phyloP scores from a whole-genome alignment of 176 grass and related monocot species.

The Themeda triandra region DNA sequence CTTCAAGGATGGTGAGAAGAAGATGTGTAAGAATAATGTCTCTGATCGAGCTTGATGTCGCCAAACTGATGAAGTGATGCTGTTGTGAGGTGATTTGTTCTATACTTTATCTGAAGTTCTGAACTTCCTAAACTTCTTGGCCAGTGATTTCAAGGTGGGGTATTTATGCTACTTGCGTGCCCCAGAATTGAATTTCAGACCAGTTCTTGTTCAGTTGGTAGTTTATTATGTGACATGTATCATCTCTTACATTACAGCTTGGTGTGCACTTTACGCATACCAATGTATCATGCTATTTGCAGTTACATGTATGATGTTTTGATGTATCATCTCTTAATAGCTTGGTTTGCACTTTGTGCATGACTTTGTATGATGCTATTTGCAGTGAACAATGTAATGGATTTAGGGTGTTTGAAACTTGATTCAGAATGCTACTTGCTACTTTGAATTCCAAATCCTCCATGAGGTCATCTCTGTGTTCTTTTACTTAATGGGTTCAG shows the following conservation, averaged over 20 bases:
- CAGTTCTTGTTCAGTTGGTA: background rate
- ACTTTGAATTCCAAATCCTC: background rate
- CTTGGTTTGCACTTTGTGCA: background rate
- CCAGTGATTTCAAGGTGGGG: background rate
- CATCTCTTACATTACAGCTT: background rate
- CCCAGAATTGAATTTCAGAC: background rate
- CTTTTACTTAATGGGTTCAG: background rate
- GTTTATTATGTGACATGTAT: slow-evolving; percentile 7
- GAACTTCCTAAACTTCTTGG: background rate
- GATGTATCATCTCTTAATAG: background rate
- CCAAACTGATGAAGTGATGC: background rate
- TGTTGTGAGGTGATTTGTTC: slow-evolving; percentile 16
- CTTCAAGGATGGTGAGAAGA: background rate
- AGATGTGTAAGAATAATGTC: background rate
- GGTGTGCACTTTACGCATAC: slow-evolving; percentile 3
- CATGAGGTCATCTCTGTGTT: background rate
- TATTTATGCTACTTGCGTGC: background rate
- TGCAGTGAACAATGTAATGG: slow-evolving; percentile 18
- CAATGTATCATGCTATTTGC: slow-evolving; percentile 1
- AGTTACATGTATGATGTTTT: background rate
- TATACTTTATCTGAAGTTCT: background rate
- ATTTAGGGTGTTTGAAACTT: background rate
- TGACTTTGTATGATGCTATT: slow-evolving; percentile 20
- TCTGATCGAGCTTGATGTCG: background rate
- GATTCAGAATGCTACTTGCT: background rate